These are phyloP conservation scores for Mycena epipterygia DNA, from an alignment of 768 basidiomycete species.

Conservation along the genomic window DNA sequence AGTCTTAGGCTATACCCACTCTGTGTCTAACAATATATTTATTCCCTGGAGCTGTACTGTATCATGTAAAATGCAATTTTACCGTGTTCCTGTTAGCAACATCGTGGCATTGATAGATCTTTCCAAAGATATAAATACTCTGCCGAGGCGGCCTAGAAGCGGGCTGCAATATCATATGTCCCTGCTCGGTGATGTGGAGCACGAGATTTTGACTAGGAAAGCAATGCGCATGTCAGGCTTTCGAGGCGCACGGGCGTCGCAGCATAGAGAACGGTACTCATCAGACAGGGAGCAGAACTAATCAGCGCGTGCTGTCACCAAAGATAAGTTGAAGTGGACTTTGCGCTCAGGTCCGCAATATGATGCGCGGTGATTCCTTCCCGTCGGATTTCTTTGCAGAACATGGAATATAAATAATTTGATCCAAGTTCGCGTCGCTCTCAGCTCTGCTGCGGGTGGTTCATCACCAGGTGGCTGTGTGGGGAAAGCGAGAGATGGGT, in stretches of 20 bases:
- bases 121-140: background rate
- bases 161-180: background rate
- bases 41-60: slow-evolving; percentile 25
- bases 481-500: no score
- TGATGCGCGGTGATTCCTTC: background rate
- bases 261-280: background rate
- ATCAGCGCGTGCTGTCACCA: background rate
- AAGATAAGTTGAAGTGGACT: background rate
- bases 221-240: background rate
- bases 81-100: slow-evolving; percentile 7
- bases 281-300: background rate
- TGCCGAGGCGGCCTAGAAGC: slow-evolving; percentile 6
- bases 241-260: no score
- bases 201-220: background rate
- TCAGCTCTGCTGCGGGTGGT: no score
- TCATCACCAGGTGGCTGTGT: no score
- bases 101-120: slow-evolving; percentile 15
- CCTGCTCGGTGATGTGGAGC: slow-evolving; percentile 9
- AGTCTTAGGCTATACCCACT: slow-evolving; percentile 32
- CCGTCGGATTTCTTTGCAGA: background rate
- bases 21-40: slow-evolving; percentile 39
- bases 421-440: no score
- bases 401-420: background rate
- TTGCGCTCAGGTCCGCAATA: no score
- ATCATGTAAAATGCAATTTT: slow-evolving; percentile 18